Evolutionary conservation across 805 yeast genomes (phyloP), one percentile per base, ranked within the genome.

Genomic region (Candida ascalaphidarum): DNA sequence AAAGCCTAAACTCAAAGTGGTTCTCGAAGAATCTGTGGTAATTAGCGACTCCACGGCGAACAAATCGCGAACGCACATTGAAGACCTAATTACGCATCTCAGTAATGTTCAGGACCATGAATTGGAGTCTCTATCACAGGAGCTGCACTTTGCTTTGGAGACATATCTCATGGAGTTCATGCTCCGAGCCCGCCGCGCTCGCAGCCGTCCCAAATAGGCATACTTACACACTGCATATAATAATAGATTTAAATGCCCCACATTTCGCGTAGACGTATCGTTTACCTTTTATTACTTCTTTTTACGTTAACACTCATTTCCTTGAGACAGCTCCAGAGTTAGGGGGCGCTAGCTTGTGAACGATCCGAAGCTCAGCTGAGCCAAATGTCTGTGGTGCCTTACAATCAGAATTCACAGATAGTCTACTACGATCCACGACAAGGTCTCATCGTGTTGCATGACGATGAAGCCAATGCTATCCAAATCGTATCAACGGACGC

Each of bases 361-460:
- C 7, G 6, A 11, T 8, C 21, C 14, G 16, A 7, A 11, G 11
- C 13, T 22, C 24, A 13, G 15, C 12, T 22, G 17, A 12, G 26
- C 11, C 15, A 27, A 11, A 58, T 58, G 65, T 58, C 65, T 9
- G 46, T 58, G 16, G 59, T 58, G 19, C 64, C 65, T 2, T 58
- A 58, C 40, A 48, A 57, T 31, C 27, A 45, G 12, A 43, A 42
- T 22, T 49, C 46, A 29, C 45, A 48, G 26, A 38, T 58, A 22
- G 52, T 58, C 4, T 56, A 51, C 34, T 61, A 58, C 27, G 61
- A 58, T 29, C 59, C 61, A 12, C 35, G 38, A 20, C 48, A 52
- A 24, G 57, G 59, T 14, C 42, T 58, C 17, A 36, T 58, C 21
- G 62, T 58, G 4, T 34, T 58, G 3, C 63, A 55, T 28, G 48